A percentile compares a stretch with the other conserved stretches of the same genome.
Evolutionary conservation across 2,329 filamentous ascomycete genomes (phyloP).

Genomic region (Pleurostoma richardsiae): DNA sequence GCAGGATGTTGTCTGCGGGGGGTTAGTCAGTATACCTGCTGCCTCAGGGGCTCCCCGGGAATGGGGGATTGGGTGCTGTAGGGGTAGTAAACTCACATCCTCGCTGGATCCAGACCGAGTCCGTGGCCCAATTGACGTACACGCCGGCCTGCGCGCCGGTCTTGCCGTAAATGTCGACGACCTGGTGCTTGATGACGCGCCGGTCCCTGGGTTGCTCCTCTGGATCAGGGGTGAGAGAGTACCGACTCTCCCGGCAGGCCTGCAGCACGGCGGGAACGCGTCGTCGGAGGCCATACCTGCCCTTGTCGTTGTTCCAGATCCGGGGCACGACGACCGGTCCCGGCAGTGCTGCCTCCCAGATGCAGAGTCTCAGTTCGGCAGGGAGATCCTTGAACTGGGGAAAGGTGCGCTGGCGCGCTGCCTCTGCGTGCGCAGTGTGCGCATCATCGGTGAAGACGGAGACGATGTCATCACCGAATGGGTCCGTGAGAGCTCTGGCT

Average conservation of each 20-base stretch:
- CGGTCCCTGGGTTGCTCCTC: background rate
- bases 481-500: too few species aligned
- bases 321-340: constrained; percentile 5
- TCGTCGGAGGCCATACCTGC: constrained; percentile 8
- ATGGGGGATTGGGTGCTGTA: too few species aligned
- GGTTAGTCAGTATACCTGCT: background rate
- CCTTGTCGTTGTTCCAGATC: constrained; percentile 7
- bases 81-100: constrained; percentile 5
- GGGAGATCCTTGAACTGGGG: constrained; percentile 5
- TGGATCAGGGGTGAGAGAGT: background rate
- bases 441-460: too few species aligned
- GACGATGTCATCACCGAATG: too few species aligned
- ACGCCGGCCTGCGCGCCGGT: constrained; percentile 4
- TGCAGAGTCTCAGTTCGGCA: constrained; percentile 3
- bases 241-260: constrained; percentile 3
- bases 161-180: constrained; percentile 3
- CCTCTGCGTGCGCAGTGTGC: too few species aligned
- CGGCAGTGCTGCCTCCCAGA: constrained; percentile 10
- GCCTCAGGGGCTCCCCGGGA: too few species aligned
- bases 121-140: constrained; percentile 7
- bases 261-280: constrained; percentile 8
- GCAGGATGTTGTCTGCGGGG: constrained; percentile 6
- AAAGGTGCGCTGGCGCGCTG: background rate
- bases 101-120: constrained; percentile 10
- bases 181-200: constrained; percentile 2